Base-by-base conservation (phyloP, 2,329 filamentous ascomycete species). In the Fusarium globosum region DNA sequence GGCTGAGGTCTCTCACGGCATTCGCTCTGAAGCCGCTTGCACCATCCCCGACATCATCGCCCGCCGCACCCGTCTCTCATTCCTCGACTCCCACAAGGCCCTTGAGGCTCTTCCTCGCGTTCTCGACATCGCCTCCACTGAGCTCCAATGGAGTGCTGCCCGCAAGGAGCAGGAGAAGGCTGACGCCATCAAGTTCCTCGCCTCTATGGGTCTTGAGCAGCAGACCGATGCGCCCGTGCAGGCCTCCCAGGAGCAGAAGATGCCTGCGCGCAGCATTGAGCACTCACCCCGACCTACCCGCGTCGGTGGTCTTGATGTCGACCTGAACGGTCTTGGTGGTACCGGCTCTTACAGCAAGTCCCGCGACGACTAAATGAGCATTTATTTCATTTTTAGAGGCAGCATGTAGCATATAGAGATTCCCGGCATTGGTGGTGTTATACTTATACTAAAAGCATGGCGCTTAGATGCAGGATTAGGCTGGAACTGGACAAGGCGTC, bases 11-110 rank as follows among this genome's bases (percentile, higher is more conserved):
- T 88, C 91, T 41, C 93, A 94, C 81, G 92, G 91, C 15, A 88
- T 93, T 28, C 89, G 91, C 66, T 88, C 92, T 79, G 92, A 94
- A 82, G 91, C 93, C 67, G 92, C 92, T 6, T 90, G 93, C 80
- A 93, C 91, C 6, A 91, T 91, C 6, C 88, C 91, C 51, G 92
- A 94, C 79, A 88, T 94, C 41, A 87, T 94, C 64, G 90, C 92
- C 21, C 89, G 92, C 62, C 87, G 92, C 63, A 94, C 91, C 48
- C 88, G 92, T 61, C 84, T 94, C 49, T 91, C 92, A n/a, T 94
- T 94, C 84, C 83, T 94, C 71, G 93, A 94, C 80, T 91, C 91
- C 4, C 88, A 93, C 79, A 90, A 90, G 33, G 90, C 92, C 1
- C 86, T 94, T 16, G 88, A 92, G 78, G 89, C 91, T 3, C 86